Percentiles rank a stretch among this genome's conserved stretches.
phyloP scores from a whole-genome alignment of 2,329 filamentous ascomycete genomes.

The Cytospora mali region DNA sequence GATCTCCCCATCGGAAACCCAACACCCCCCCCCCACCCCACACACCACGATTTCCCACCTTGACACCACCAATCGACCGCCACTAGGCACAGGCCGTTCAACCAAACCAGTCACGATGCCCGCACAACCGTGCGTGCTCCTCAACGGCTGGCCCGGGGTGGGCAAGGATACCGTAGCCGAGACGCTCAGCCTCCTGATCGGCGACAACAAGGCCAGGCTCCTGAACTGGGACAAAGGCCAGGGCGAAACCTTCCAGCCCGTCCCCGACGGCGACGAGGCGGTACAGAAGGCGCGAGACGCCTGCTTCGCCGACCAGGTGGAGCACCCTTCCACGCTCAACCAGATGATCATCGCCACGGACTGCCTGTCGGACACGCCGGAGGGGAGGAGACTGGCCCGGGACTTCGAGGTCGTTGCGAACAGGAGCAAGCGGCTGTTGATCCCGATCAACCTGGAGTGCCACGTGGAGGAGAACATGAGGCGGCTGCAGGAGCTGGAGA shows the following conservation, averaged over 20 bases:
- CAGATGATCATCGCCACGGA: conserved; percentile 37
- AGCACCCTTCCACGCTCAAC: conserved; percentile 27
- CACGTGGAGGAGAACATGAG: conserved; percentile 32
- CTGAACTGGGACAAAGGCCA: conserved; percentile 28
- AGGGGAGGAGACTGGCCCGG: conserved; percentile 31
- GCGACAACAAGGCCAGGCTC: conserved; percentile 37
- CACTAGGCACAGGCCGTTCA: not conserved
- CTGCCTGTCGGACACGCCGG: conserved; percentile 33
- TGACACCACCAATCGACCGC: not conserved
- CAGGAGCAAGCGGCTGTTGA: conserved; percentile 34
- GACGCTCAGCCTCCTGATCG: conserved; percentile 37
- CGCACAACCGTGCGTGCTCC: conserved; percentile 35
- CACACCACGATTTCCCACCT: not conserved
- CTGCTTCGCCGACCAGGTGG: conserved; percentile 34
- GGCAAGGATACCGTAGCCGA: conserved; percentile 40
- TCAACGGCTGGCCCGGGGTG: conserved; percentile 40
- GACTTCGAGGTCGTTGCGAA: conserved; percentile 34
- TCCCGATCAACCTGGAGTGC: conserved; percentile 35
- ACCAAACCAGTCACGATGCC: not conserved
- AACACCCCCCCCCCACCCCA: no score
- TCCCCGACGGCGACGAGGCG: conserved; percentile 16
- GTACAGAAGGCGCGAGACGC: conserved; percentile 27
- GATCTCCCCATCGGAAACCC: not conserved
- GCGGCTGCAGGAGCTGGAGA: conserved; percentile 30
- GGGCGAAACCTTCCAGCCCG: conserved; percentile 18